Conservation (phyloP, 2,329 filamentous ascomycete genomes). For the Trichocomaceae sp. region DNA sequence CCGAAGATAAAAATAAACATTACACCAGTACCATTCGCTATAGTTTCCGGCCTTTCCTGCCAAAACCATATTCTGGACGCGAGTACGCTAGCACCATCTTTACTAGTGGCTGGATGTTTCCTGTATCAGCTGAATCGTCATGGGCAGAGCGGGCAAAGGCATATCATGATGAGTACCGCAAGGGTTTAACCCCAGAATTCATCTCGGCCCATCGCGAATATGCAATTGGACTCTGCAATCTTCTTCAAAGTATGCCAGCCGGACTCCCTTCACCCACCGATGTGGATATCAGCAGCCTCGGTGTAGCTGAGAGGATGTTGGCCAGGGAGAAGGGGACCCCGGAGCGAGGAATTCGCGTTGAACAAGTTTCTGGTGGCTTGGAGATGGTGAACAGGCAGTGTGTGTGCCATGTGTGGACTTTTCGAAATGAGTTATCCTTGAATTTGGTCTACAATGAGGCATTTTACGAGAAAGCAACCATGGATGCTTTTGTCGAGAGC, state of each 20-base stretch:
- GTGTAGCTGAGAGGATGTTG: constrained; percentile 15
- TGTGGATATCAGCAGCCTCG: constrained; percentile 20
- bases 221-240: constrained; percentile 18
- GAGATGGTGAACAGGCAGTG: constrained; percentile 27
- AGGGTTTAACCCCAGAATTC: constrained; percentile 17
- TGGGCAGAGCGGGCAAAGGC: constrained; percentile 15
- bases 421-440: constrained; percentile 26
- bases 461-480: constrained; percentile 23
- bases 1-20: constrained; percentile 16
- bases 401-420: constrained; percentile 27
- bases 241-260: constrained; percentile 18
- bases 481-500: constrained; percentile 17
- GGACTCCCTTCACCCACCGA: constrained; percentile 23
- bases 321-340: constrained; percentile 20
- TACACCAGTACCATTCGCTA: constrained; percentile 28
- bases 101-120: constrained; percentile 15
- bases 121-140: constrained; percentile 11
- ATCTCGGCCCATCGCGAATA: constrained; percentile 24
- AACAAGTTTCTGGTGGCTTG: constrained; percentile 24
- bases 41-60: constrained; percentile 23
- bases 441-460: constrained; percentile 29
- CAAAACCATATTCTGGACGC: constrained; percentile 21
- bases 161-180: constrained; percentile 18
- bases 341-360: constrained; percentile 20
- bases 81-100: constrained; percentile 17